Evolutionary conservation across 768 basidiomycete genomes (phyloP), one percentile per base, ranked within the genome.

Genomic region (Gautieria morchelliformis): DNA sequence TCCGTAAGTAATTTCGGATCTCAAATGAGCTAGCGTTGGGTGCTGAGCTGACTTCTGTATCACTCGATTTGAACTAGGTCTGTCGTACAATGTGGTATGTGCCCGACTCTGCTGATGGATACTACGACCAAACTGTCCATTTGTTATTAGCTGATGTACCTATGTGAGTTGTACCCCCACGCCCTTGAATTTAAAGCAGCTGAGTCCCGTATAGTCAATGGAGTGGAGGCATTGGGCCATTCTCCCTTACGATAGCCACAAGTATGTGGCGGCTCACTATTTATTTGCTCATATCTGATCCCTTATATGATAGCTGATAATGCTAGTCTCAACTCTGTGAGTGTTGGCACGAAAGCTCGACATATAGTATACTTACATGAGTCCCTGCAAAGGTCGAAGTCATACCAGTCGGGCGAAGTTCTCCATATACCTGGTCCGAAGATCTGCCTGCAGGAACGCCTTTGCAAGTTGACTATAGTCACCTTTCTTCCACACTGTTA

Each of bases 361-460:
- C 52, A 15, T 19, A 12, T 17, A 15, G 10, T 40, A 37, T 22
- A 45, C 11, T 48, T 22, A 15, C n/a, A 56, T 47, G 3, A 33
- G 10, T 22, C 4, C 35, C 33, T 3, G 19, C 10, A 7, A 27
- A 57, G 56, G 35, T 49, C 15, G 47, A 48, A 30, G 10, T 47
- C 32, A 24, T 30, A 1, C 56, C 46, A 6, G 19, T 40, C 7
- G 30, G 37, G n/a, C 30, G 50, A 4, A 8, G 1, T 17, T 39
- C 45, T 15, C 27, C 45, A 7, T 47, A 30, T 37, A 10, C 8
- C 17, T 57, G 32, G 27, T 12, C n/a, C n/a, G 44, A 33, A n/a
- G 56, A 57, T 30, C 33, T 57, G 10, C 56, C 56, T 33, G 17
- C 46, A 19, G 56, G 56, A 35, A 57, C 56, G 20, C 48, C 56